Evolutionary conservation across 345 rosid genomes (phyloP).

Genomic region (Gossypium australe): DNA sequence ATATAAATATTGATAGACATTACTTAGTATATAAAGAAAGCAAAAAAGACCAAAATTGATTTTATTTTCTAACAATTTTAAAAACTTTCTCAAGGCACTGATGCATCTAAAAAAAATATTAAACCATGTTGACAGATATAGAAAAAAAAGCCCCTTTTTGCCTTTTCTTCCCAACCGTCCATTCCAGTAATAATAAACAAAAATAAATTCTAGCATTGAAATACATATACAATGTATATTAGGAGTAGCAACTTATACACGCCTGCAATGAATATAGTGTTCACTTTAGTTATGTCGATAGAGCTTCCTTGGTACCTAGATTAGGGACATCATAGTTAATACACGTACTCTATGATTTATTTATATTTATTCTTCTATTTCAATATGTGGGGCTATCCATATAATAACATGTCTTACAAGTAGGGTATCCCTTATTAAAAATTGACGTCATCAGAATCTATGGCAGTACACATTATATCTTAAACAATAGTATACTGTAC

Average conservation of each 20-base stretch:
- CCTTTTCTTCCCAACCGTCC: not conserved
- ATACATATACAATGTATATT: not conserved
- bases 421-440: constrained; percentile 2
- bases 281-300: not conserved
- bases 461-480: not conserved
- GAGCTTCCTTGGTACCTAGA: not conserved
- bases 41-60: too few relatives aligned
- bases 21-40: too few relatives aligned
- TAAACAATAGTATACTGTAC: too few relatives aligned
- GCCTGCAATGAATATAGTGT: not conserved
- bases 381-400: not conserved
- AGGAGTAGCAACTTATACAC: not conserved
- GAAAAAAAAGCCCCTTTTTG: too few relatives aligned
- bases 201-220: not conserved
- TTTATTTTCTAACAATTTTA: too few relatives aligned
- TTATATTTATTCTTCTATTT: not conserved
- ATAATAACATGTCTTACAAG: not conserved
- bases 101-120: not conserved
- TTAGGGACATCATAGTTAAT: not conserved
- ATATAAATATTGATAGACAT: too few relatives aligned
- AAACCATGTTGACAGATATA: not conserved
- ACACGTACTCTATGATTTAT: not conserved
- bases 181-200: not conserved
- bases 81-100: not conserved
- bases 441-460: constrained; percentile 4